A percentile compares a stretch with the other conserved stretches of the same genome.
phyloP scores from a whole-genome alignment of 495 filamentous ascomycete species.

The Glarea lozoyensis region DNA sequence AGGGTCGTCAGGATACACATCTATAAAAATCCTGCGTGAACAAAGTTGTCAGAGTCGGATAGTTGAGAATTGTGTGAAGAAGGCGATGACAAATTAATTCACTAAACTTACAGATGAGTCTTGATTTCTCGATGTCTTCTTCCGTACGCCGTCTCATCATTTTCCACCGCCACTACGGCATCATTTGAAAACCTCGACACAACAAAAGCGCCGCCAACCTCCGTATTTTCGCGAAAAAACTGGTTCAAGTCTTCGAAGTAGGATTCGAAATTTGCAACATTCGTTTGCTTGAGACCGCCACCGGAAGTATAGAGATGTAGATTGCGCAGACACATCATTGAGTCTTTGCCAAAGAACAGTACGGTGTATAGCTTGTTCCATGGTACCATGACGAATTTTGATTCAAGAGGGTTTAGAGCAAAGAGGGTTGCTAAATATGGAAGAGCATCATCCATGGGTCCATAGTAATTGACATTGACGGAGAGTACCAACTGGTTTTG shows the following conservation, averaged over 20 bases:
- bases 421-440: neutral
- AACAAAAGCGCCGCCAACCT: slow-evolving; percentile 21
- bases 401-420: neutral
- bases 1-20: neutral
- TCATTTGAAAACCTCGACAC: too few species aligned
- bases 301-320: neutral
- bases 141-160: slow-evolving; percentile 25
- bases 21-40: neutral
- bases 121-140: too few species aligned
- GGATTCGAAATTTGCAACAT: neutral
- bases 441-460: neutral
- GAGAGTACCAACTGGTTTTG: too few species aligned
- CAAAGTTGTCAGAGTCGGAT: slow-evolving; percentile 22
- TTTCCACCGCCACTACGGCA: slow-evolving; percentile 19
- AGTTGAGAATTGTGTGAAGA: slow-evolving; percentile 19
- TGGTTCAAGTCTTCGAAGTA: neutral
- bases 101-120: too few species aligned
- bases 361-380: neutral
- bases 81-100: too few species aligned
- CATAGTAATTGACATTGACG: too few species aligned
- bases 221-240: slow-evolving; percentile 2
- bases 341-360: neutral
- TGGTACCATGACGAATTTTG: neutral
- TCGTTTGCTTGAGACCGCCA: neutral
- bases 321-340: neutral